Evolutionary conservation across 352 stramenopile species (phyloP), one percentile per base, ranked within the genome.

Genomic region (Phytophthora sansomeana): DNA sequence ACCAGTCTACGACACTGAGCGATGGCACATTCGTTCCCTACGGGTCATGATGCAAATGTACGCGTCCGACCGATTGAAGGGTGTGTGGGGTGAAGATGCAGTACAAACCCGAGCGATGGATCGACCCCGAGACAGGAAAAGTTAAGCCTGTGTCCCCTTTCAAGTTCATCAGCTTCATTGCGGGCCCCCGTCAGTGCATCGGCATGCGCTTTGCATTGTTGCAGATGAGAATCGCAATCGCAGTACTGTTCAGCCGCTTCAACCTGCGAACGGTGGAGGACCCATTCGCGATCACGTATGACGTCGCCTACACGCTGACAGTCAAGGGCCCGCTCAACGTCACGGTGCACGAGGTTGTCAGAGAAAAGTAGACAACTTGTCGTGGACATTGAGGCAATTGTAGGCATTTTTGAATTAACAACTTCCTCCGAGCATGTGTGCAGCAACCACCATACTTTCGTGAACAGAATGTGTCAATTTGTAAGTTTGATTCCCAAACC

Each of bases 21-120:
- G 77, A 90, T 48, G 83, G 84, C 9, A 87, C 78, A 60, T 82
- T 74, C 24, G 54, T 93, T 4, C 38, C 57, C 13, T 68, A 75
- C 30, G 78, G 78, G 78, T 91, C 38, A 54, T 80, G 16, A 77
- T 91, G 14, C 64, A 75, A 3, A 61, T 73, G 28, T 93, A 89
- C 63, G 72, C 65, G 0, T 74, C 84, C 30, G 79, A 67, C 0
- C 60, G 80, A 30, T 62, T 76, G 21, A 68, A 52, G 24, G 59
- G 49, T 1, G 59, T 89, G 9, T 93, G 86, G 84, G 81, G 81
- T 5, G 19, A 58, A 0, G 82, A 94, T 36, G 78, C 77, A 4
- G 38, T 76, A 59, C 53, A 68, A 52, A 38, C 68, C 63, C 9
- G 80, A 91, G 42, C 75, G 85, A 6, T 91, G 76, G 74, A 63